Evolutionary conservation across 2,329 filamentous ascomycete species (phyloP).

Genomic region (Epichloe amarillans): DNA sequence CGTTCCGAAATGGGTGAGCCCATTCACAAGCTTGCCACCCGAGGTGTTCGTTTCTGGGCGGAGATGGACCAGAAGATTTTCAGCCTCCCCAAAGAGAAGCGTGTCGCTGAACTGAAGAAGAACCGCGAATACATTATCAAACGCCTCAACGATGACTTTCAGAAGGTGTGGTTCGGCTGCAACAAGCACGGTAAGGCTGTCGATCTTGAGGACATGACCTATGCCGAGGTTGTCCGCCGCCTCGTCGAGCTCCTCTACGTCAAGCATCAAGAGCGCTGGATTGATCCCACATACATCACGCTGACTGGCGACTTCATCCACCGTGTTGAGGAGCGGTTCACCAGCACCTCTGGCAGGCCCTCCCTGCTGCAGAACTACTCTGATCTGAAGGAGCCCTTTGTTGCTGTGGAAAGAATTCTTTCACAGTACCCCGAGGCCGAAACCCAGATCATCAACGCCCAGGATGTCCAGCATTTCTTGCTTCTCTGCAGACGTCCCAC

Average conservation of each 20-base stretch:
- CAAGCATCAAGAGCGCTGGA: constrained; percentile 83
- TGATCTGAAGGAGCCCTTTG: constrained; percentile 73
- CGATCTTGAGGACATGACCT: constrained; percentile 93
- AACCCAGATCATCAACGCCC: constrained; percentile 87
- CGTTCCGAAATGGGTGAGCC: constrained; percentile 98
- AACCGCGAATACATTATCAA: constrained; percentile 84
- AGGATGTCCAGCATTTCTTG: constrained; percentile 95
- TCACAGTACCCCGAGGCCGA: constrained; percentile 76
- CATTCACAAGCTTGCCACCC: constrained; percentile 95
- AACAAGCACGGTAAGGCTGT: constrained; percentile 70
- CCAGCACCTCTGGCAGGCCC: constrained; percentile 51
- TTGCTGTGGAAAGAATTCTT: constrained; percentile 65
- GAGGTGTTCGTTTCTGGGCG: constrained; percentile 91
- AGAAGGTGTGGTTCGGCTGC: constrained; percentile 91
- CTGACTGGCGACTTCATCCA: constrained; percentile 93
- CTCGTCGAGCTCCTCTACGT: constrained; percentile 87
- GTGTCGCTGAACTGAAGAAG: constrained; percentile 76
- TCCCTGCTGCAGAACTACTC: constrained; percentile 83
- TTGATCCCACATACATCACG: constrained; percentile 68
- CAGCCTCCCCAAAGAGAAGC: constrained; percentile 87
- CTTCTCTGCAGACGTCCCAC: constrained; percentile 80
- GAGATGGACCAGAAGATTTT: constrained; percentile 99
- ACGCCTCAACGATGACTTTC: constrained; percentile 91
- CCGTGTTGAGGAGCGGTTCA: constrained; percentile 93
- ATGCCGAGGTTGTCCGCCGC: constrained; percentile 71